Evolutionary conservation across 2,329 filamentous ascomycete species (phyloP).

Genomic region (Penicillium griseofulvum): DNA sequence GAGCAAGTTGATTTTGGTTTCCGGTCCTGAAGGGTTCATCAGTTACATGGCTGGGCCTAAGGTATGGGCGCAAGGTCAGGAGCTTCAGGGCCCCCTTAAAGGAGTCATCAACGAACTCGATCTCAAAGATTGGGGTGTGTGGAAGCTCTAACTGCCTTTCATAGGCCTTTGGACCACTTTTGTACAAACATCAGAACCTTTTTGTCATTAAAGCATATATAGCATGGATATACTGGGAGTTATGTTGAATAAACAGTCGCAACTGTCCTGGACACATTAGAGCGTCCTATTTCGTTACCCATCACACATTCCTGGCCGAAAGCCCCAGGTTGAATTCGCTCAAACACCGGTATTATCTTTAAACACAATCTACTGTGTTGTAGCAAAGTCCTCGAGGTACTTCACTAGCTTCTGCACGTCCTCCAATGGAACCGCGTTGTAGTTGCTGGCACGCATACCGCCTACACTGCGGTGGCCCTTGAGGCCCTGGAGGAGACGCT

Average conservation of each 20-base stretch:
- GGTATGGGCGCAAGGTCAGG: conserved; percentile 66
- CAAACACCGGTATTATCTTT: conserved; percentile 6
- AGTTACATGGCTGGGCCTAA: conserved; percentile 77
- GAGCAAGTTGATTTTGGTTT: conserved; percentile 68
- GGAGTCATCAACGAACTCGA: conserved; percentile 65
- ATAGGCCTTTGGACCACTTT: background rate
- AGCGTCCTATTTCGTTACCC: conserved; percentile 12
- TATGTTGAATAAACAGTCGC: conserved; percentile 24
- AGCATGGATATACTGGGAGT: conserved; percentile 12
- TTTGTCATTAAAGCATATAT: conserved; percentile 9
- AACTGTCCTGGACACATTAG: conserved; percentile 9
- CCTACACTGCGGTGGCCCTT: conserved; percentile 88
- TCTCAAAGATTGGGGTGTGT: conserved; percentile 56
- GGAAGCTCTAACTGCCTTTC: conserved; percentile 51
- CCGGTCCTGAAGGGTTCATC: conserved; percentile 88
- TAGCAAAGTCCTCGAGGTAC: conserved; percentile 56
- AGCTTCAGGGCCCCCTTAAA: conserved; percentile 71
- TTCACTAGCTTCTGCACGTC: conserved; percentile 43
- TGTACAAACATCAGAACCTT: conserved; percentile 13
- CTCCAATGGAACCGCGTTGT: conserved; percentile 70
- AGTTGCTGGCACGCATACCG: conserved; percentile 82
- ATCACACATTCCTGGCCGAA: conserved; percentile 11
- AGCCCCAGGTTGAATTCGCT: conserved; percentile 18
- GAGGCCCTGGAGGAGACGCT: conserved; percentile 69
- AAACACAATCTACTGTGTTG: conserved; percentile 15